Evolutionary conservation across 2,329 filamentous ascomycete species (phyloP).

Genomic region (Calonectria crousiana): DNA sequence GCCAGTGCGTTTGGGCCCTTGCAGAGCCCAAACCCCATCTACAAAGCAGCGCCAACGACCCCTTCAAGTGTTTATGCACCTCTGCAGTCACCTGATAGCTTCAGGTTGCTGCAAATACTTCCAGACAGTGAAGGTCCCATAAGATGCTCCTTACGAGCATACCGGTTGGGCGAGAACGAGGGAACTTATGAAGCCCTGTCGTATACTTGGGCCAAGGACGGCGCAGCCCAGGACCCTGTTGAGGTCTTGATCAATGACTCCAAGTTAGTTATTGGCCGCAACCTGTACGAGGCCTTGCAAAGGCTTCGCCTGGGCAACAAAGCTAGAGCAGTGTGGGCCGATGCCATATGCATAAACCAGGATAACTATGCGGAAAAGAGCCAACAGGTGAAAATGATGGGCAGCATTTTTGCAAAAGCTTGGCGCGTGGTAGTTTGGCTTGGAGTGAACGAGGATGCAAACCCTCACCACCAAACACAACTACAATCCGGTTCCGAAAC

Average conservation of each 20-base stretch:
- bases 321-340: not conserved
- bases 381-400: not conserved
- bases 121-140: not conserved
- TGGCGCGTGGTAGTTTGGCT: slow-evolving; percentile 2
- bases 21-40: not conserved
- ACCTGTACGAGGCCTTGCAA: not conserved
- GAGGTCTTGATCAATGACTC: not conserved
- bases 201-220: not conserved
- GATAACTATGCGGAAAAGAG: not conserved
- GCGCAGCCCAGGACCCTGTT: not conserved
- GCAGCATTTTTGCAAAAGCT: not conserved
- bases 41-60: not conserved
- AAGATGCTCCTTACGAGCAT: not conserved
- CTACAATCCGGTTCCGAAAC: not conserved
- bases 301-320: not conserved
- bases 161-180: not conserved
- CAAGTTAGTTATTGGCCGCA: not conserved
- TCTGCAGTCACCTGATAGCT: not conserved
- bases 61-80: not conserved
- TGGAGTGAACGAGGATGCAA: not conserved
- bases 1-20: not conserved
- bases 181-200: not conserved
- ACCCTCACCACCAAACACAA: not conserved
- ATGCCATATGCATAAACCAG: not conserved
- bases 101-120: not conserved